Percentiles rank a stretch among this genome's conserved stretches.
Conservation (phyloP, 805 yeast species). For the Ogataea methanolica region DNA sequence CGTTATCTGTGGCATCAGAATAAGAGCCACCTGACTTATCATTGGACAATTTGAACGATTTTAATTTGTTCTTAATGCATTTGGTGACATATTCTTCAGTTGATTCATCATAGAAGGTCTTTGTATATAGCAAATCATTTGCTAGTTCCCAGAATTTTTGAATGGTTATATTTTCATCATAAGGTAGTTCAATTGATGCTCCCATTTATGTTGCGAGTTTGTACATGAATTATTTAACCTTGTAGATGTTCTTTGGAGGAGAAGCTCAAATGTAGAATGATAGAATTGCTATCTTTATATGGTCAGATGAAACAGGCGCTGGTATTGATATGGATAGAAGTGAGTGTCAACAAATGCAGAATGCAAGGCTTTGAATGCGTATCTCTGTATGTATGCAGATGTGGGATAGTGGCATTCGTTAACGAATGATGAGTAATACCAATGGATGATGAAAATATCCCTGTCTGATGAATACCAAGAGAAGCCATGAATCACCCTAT, state of each 20-base stretch:
- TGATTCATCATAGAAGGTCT: conserved; percentile 21
- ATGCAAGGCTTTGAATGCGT: conserved; percentile 26
- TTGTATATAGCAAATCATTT: conserved; percentile 26
- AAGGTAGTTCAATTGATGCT: conserved; percentile 14
- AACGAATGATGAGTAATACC: too few relatives aligned
- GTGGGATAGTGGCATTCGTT: too few relatives aligned
- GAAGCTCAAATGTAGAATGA: too few relatives aligned
- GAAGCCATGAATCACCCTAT: not conserved
- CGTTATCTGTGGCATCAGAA: not conserved
- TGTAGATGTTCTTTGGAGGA: too few relatives aligned
- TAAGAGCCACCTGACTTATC: conserved; percentile 2
- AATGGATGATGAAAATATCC: too few relatives aligned
- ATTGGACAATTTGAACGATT: conserved; percentile 1
- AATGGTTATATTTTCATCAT: conserved; percentile 21
- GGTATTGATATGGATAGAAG: too few relatives aligned
- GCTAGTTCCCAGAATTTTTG: conserved; percentile 31
- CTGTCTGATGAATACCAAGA: not conserved
- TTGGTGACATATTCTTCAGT: conserved; percentile 20
- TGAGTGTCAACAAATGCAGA: too few relatives aligned
- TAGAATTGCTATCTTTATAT: too few relatives aligned
- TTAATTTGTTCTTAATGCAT: conserved; percentile 7
- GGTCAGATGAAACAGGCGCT: too few relatives aligned
- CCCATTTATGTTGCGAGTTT: conserved; percentile 1
- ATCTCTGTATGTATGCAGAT: conserved; percentile 6
- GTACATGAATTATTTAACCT: too few relatives aligned